Percentiles rank a stretch among this genome's conserved stretches.
These are phyloP conservation scores for Thuidium tamariscinum DNA, from an alignment of 225 moss, liverwort and hornwort species.

Conservation along the genomic window DNA sequence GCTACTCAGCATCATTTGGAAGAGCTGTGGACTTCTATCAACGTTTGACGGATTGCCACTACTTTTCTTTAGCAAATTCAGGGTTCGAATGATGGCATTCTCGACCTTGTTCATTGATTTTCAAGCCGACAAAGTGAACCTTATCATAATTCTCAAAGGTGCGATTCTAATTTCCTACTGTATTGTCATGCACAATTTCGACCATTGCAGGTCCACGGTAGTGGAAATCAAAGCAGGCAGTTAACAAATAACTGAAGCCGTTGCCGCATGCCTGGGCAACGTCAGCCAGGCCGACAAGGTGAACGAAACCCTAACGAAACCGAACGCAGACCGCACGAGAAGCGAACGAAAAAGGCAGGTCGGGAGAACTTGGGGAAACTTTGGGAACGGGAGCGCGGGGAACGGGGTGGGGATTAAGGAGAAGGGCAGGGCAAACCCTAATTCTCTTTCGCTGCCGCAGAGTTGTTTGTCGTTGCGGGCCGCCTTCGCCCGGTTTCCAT, in stretches of 20 bases:
- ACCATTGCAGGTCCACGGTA: neutral
- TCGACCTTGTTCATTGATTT: neutral
- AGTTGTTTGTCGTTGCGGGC: neutral
- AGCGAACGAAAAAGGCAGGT: neutral
- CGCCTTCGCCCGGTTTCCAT: neutral
- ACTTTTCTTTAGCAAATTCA: neutral
- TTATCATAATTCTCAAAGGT: neutral
- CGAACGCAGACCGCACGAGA: neutral
- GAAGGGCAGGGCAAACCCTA: neutral
- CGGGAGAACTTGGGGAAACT: neutral
- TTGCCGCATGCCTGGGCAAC: neutral
- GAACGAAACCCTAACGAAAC: neutral
- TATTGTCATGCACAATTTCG: neutral
- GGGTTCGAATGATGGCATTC: neutral
- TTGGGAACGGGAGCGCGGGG: neutral
- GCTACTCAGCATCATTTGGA: neutral
- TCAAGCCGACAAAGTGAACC: too few species aligned
- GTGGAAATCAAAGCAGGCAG: neutral
- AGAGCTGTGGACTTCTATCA: neutral
- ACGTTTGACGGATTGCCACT: neutral
- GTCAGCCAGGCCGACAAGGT: neutral
- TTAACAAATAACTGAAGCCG: slow-evolving; percentile 9
- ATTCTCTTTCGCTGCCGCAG: neutral
- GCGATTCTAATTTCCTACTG: too few species aligned
- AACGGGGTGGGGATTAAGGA: neutral